Evolutionary conservation across 2,329 filamentous ascomycete species (phyloP), one percentile per base, ranked within the genome.

Genomic region (Cladosporium sp.): DNA sequence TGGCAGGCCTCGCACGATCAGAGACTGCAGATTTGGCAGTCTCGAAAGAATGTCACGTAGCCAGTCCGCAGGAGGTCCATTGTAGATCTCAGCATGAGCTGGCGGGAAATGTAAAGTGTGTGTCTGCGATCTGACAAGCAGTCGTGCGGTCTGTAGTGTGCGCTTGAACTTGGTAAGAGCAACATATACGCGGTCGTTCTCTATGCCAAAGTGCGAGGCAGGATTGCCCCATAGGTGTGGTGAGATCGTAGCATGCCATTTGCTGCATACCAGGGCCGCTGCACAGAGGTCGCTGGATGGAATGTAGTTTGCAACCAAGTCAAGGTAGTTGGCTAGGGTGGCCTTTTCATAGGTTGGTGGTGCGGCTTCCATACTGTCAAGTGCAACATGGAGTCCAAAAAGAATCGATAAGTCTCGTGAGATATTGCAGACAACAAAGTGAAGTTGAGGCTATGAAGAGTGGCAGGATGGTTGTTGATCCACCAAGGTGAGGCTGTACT

Each of bases 141-240:
- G 69, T 45, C 83, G 74, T 4, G 81, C 80, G 67, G 78, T 79
- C 53, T 76, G 79, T 22, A 86, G 70, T 9, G 77, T 82, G 52
- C 81, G 77, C 66, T 80, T 80, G 70, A 86, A 86, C 34, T 79
- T 76, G 7, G 81, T 84, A 58, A 86, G 71, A 19, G 82, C 82
- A 51, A 83, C 82, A 64, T 85, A 85, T 28, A 85, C 81, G 8
- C 78, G 79, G 65, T 85, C 83, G 64, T 85, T 82, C 52, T 84
- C 77, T 2, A 76, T 75, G 28, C 80, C 81, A 66, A 86, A 86
- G 68, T 86, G 83, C 8, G 82, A 84, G 0, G 83, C 82, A 19
- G 83, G 83, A 64, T 82, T 80, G 15, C 83, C 83, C 83, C 83
- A 86, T 1, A 86, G 74, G 61, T 81, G 78, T 2, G 81, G 81